A percentile compares a stretch with the other conserved stretches of the same genome.
Conservation (phyloP, 345 rosid species). For the Turritis glabra region DNA sequence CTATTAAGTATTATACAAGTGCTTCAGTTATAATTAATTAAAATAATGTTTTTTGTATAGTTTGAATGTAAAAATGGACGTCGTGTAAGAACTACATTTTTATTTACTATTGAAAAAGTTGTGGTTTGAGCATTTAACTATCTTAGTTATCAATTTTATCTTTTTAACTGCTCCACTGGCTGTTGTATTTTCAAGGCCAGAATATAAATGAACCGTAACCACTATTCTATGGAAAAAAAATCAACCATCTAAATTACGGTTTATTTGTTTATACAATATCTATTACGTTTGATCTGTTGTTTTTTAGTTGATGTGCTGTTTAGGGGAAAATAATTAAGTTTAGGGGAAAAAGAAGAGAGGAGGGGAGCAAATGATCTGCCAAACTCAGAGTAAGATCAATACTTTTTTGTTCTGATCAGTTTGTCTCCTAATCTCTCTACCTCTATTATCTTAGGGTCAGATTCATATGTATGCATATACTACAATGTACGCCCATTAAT, state of each 20-base stretch:
- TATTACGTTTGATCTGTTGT: not conserved
- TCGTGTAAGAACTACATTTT: not conserved
- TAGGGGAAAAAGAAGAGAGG: not conserved
- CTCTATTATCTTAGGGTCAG: conserved; percentile 35
- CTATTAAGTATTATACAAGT: not conserved
- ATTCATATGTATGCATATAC: conserved; percentile 16
- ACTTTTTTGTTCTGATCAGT: conserved; percentile 30
- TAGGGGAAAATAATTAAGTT: not conserved
- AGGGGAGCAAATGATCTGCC: conserved; percentile 27
- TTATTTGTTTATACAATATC: not conserved
- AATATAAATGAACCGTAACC: not conserved
- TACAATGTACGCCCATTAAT: conserved; percentile 5
- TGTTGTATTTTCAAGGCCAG: not conserved
- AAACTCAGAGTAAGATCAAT: conserved; percentile 26
- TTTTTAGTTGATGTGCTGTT: too few relatives aligned
- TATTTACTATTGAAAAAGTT: too few relatives aligned
- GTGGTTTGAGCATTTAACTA: too few relatives aligned
- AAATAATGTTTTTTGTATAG: too few relatives aligned
- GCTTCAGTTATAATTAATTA: not conserved
- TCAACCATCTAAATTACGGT: not conserved
- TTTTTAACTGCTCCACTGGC: not conserved
- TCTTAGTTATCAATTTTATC: too few relatives aligned
- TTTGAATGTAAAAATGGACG: not conserved
- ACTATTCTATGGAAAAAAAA: not conserved
- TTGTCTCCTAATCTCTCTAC: conserved; percentile 39